A percentile compares a stretch with the other conserved stretches of the same genome.
These are phyloP conservation scores for Podila epigama DNA, from an alignment of 192 early-diverging fungal species.

Conservation along the genomic window DNA sequence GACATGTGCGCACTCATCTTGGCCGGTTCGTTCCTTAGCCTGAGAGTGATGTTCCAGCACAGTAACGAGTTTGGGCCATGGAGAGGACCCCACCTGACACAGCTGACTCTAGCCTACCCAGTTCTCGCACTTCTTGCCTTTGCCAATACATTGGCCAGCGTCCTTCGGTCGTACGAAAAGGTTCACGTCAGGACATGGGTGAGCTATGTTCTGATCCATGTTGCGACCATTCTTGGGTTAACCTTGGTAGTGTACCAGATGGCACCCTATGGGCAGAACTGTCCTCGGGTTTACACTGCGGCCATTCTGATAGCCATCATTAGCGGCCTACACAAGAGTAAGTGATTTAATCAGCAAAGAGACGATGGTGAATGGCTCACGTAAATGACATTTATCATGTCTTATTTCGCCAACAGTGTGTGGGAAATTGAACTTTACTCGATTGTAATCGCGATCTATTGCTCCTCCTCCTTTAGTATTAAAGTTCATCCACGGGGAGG, in stretches of 20 bases:
- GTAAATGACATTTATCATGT: neutral
- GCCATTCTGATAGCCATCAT: conserved; percentile 42
- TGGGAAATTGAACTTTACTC: neutral
- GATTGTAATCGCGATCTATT: neutral
- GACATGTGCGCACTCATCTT: conserved; percentile 59
- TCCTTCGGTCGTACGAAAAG: conserved; percentile 38
- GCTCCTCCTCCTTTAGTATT: conserved; percentile 12
- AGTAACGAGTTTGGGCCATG: conserved; percentile 63
- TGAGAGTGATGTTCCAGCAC: conserved; percentile 54
- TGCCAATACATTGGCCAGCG: conserved; percentile 50
- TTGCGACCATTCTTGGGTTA: conserved; percentile 27
- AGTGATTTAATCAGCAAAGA: neutral
- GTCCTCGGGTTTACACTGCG: conserved; percentile 41
- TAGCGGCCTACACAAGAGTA: conserved; percentile 47
- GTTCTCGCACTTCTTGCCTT: conserved; percentile 59
- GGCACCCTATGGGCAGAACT: conserved; percentile 31
- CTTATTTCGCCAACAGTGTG: too few species aligned
- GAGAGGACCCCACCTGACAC: conserved; percentile 65
- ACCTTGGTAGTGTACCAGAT: conserved; percentile 54
- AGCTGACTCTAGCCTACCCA: conserved; percentile 60
- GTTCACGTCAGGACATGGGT: conserved; percentile 39
- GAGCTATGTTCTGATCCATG: conserved; percentile 43
- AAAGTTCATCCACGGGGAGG: conserved; percentile 47
- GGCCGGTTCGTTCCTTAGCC: conserved; percentile 57
- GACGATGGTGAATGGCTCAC: neutral